Evolutionary conservation across 306 rosid species (phyloP).

Genomic region (Inga laurina): DNA sequence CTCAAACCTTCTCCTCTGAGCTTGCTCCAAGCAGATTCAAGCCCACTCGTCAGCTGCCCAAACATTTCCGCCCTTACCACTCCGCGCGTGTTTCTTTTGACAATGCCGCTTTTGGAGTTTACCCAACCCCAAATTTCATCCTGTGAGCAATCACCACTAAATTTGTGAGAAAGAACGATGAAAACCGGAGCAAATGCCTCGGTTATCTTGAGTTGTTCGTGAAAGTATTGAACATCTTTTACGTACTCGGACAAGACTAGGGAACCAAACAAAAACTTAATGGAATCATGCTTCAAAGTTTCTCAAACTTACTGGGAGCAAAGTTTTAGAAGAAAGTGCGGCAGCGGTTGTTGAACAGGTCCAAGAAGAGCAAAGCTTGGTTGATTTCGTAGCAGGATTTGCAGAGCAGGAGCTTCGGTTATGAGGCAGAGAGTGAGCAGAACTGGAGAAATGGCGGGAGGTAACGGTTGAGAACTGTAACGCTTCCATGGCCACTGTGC

Average conservation of each 20-base stretch:
- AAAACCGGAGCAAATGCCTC: background rate
- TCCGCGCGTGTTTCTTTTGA: constrained; percentile 52
- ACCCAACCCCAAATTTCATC: constrained; percentile 88
- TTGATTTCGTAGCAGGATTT: constrained; percentile 30
- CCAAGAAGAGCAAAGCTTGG: constrained; percentile 52
- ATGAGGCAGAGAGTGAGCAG: constrained; percentile 41
- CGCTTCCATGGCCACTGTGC: constrained; percentile 63
- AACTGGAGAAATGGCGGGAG: constrained; percentile 68
- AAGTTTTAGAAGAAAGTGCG: constrained; percentile 63
- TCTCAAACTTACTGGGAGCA: constrained; percentile 66
- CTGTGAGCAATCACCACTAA: constrained; percentile 44
- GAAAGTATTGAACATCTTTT: background rate
- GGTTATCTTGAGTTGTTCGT: background rate
- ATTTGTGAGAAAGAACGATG: background rate
- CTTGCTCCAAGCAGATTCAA: constrained; percentile 94
- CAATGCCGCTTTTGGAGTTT: constrained; percentile 53
- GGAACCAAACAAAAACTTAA: background rate
- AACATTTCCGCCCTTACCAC: constrained; percentile 93
- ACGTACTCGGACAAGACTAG: background rate
- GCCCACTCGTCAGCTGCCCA: constrained; percentile 88
- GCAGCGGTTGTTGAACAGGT: constrained; percentile 35
- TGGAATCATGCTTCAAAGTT: background rate
- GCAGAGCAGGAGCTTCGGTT: constrained; percentile 31
- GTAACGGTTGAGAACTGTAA: constrained; percentile 59
- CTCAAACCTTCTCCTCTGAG: constrained; percentile 91